Base-by-base conservation (phyloP, 495 filamentous ascomycete species). In the Aspergillus olivimuriae region DNA sequence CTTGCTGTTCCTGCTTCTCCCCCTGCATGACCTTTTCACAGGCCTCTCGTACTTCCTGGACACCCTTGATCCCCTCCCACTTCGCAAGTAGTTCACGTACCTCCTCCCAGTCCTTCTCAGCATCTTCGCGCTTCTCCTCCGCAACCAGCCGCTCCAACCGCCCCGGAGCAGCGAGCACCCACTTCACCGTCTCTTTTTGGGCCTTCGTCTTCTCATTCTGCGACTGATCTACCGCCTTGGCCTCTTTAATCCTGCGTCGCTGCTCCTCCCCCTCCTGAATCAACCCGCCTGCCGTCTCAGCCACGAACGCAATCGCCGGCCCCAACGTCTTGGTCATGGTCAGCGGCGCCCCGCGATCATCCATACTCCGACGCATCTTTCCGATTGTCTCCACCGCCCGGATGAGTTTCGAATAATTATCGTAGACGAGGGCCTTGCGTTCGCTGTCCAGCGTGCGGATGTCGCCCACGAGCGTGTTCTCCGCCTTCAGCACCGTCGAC, bases 321-420 rank as follows among this genome's bases (percentile, higher is more conserved):
- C 83, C 80, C 20, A 96, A 65, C 5, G 84, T 91, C 51, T 70
- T 70, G 18, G 68, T 70, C 68, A 71, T 72, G 0, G 66, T 72
- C 58, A 72, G 60, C 20, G 68, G 69, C 16, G 68, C 61, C 4
- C 65, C 73, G 0, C 67, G 57, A 16, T 71, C 63, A 50, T 69
- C 68, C 71, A 65, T 69, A 71, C 79, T 70, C 41, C 55, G 57
- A 12, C 68, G 57, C 69, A 73, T 72, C 59, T 82, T 84, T 18
- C 87, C 77, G 57, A 98, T 98, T 10, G 91, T 97, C 61, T 95
- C 89, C 11, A 94, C 96, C 12, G 92, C 92, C 14, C 80, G 77
- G 48, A 98, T 96, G 55, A 98, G 68, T 69, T 96, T 97, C 48
- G 81, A 87, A 63, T 96, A 98, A 61, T 98, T 98, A 62, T 98